A percentile compares a stretch with the other conserved stretches of the same genome.
Conservation (phyloP, 1,139 yeast species). For the Arxiozyma slooffiae region DNA sequence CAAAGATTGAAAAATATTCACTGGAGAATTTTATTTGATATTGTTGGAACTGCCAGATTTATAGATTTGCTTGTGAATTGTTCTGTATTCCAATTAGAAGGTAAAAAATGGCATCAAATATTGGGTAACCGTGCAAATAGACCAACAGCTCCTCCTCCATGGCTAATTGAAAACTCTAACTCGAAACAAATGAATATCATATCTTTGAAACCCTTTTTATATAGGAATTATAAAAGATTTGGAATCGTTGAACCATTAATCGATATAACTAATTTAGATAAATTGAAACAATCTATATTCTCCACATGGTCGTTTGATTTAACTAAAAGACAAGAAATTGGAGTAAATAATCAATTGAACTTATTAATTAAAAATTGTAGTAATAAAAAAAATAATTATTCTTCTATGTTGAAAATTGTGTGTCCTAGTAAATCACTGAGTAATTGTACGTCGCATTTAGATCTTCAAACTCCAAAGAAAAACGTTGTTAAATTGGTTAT, state of each 20-base stretch:
- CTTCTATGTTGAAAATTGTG: constrained; percentile 13
- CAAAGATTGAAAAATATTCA: constrained; percentile 13
- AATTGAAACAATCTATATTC: constrained; percentile 10
- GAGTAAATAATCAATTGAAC: constrained; percentile 6
- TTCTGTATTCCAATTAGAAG: constrained; percentile 16
- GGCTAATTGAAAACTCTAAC: constrained; percentile 6
- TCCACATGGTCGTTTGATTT: constrained; percentile 1
- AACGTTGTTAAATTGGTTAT: constrained; percentile 37
- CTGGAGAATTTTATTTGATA: constrained; percentile 21
- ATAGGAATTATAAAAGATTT: neutral
- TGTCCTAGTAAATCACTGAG: constrained; percentile 12
- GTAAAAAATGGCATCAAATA: constrained; percentile 16
- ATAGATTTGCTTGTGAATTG: constrained; percentile 19
- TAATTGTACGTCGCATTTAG: constrained; percentile 10
- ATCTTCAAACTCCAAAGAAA: constrained; percentile 9
- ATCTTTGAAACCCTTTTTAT: neutral
- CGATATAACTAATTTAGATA: neutral
- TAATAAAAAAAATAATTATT: constrained; percentile 11
- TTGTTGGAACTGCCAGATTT: constrained; percentile 22
- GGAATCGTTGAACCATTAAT: constrained; percentile 3
- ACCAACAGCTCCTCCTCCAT: constrained; percentile 19
- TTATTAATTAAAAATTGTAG: constrained; percentile 11
- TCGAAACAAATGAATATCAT: neutral
- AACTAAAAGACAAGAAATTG: neutral
- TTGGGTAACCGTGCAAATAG: constrained; percentile 20